Evolutionary conservation across 345 rosid species (phyloP), one percentile per base, ranked within the genome.

Genomic region (Corchorus capsularis): DNA sequence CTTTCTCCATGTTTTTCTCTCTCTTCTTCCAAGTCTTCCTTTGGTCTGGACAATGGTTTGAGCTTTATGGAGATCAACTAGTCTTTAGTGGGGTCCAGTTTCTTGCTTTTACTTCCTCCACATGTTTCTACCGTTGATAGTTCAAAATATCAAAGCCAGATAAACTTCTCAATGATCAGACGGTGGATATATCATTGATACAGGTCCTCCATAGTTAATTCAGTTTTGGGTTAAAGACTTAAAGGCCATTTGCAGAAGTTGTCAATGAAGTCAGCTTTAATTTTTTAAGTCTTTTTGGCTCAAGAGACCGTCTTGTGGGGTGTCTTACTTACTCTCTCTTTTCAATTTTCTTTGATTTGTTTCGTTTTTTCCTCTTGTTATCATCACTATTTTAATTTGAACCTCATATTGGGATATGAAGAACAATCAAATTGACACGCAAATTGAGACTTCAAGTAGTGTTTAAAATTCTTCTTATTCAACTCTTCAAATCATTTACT

Each of bases 41-140:
- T 57, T 63, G 50, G 76, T 82, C 76, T 69, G 65, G 73, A 49
- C 83, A 80, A 14, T 73, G 5, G 78, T 37, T 27, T 27, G 75
- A 72, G 60, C 70, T 60, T 76, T 78, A 81, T 83, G 83, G 69
- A 16, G 34, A 52, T 2, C 8, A 71, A 64, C 12, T 1, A 15
- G 63, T 5, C 60, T 39, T 15, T 43, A 41, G 69, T 69, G 81
- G 84, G 83, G 64, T 78, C 89, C 79, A 11, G 6, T 7, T 39
- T 19, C 3, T 56, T 34, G 39, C 47, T 63, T 35, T 74, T 49
- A 22, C 22, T 20, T 49, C 70, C 32, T 37, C 64, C 69, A 71
- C 14, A 22, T 49, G 5, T 63, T 67, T 76, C 1, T 8, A 19
- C 75, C 83, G 78, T 84, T 22, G 74, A 74, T 49, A 4, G 3